Evolutionary conservation across 163 green algal species (phyloP).

Genomic region (Scenedesmus sp.): DNA sequence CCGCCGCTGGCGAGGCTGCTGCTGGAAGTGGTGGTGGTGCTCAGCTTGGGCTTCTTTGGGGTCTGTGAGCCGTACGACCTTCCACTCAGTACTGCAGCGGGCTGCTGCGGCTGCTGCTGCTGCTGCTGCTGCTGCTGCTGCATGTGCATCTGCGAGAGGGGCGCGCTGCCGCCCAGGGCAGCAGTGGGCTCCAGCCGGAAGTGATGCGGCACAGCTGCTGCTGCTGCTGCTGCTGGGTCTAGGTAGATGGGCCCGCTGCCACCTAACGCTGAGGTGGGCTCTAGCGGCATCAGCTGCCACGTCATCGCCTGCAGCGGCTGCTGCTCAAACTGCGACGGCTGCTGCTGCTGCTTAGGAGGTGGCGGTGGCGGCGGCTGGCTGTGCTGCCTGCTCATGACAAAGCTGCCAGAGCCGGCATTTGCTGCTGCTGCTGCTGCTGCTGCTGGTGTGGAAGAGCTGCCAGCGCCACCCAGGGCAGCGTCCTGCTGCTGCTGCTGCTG

Average conservation of each 20-base stretch:
- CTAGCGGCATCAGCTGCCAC: constrained; percentile 22
- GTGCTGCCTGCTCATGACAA: constrained; percentile 20
- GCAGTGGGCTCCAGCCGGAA: constrained; percentile 29
- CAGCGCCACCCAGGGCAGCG: background rate
- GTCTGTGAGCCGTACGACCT: constrained; percentile 16
- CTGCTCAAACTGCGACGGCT: constrained; percentile 15
- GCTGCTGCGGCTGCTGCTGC: constrained; percentile 21
- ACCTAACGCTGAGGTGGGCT: constrained; percentile 8
- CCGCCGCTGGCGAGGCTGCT: background rate
- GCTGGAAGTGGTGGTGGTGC: background rate
- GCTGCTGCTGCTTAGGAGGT: background rate
- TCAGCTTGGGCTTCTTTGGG: constrained; percentile 32
- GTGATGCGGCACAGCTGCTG: constrained; percentile 6
- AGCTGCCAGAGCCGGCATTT: background rate
- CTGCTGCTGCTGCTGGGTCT: background rate
- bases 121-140: background rate
- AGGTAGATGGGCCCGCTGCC: constrained; percentile 7
- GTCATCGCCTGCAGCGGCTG: background rate
- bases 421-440: constrained; percentile 24
- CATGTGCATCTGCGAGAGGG: background rate
- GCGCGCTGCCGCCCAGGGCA: constrained; percentile 1
- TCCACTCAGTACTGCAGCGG: background rate
- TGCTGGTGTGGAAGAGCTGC: background rate
- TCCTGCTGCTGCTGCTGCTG: constrained; percentile 21
- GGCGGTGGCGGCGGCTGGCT: constrained; percentile 1